Evolutionary conservation across 306 rosid species (phyloP).

Genomic region (Cucumis sativus): Cucumber_9930_V3 NC_026657.2:30401001-30401500

Average conservation of each 20-base stretch:
- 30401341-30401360: neutral
- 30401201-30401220: no score
- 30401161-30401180: neutral
- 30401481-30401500: neutral
- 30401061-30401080: slow-evolving; percentile 4
- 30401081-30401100: neutral
- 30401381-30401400: neutral
- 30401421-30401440: neutral
- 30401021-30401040: neutral
- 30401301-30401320: neutral
- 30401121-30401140: neutral
- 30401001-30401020: neutral
- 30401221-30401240: no score
- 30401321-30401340: no score
- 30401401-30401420: neutral
- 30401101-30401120: neutral
- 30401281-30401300: no score
- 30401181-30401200: neutral
- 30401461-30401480: neutral
- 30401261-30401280: no score
- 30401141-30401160: neutral
- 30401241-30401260: no score
- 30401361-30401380: neutral
- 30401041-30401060: neutral
- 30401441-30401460: neutral